phyloP scores from a whole-genome alignment of 2,329 filamentous ascomycete genomes.

The Aureobasidium namibiae region DNA sequence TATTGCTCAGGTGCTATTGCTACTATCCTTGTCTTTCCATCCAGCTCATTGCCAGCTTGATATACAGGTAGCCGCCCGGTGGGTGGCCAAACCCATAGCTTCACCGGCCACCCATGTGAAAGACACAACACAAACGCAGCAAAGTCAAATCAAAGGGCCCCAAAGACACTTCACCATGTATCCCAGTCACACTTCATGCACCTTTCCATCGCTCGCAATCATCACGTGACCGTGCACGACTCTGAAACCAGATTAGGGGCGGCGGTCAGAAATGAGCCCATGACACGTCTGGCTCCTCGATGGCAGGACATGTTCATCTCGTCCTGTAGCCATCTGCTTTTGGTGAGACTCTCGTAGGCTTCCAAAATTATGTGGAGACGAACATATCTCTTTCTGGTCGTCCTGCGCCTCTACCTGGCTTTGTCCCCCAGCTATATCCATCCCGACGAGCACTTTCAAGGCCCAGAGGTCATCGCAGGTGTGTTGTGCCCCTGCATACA shows the following conservation, averaged over 20 bases:
- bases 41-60: neutral
- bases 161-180: neutral
- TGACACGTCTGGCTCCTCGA: neutral
- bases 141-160: neutral
- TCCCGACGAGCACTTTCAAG: constrained; percentile 98
- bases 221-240: constrained; percentile 10
- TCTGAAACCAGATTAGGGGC: constrained; percentile 7
- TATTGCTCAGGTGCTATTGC: neutral
- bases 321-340: neutral
- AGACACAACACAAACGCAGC: neutral
- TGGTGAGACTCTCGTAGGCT: neutral
- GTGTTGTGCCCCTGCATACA: constrained; percentile 32
- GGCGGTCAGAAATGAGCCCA: neutral
- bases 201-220: neutral
- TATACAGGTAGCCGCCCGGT: neutral
- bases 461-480: constrained; percentile 95
- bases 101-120: neutral
- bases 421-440: constrained; percentile 93
- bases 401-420: constrained; percentile 88
- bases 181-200: neutral
- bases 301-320: neutral
- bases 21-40: neutral
- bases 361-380: constrained; percentile 75
- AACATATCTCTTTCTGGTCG: constrained; percentile 73
- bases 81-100: neutral